Evolutionary conservation across 139 green algal genomes (phyloP).

Genomic region (Chlorella sp.): DNA sequence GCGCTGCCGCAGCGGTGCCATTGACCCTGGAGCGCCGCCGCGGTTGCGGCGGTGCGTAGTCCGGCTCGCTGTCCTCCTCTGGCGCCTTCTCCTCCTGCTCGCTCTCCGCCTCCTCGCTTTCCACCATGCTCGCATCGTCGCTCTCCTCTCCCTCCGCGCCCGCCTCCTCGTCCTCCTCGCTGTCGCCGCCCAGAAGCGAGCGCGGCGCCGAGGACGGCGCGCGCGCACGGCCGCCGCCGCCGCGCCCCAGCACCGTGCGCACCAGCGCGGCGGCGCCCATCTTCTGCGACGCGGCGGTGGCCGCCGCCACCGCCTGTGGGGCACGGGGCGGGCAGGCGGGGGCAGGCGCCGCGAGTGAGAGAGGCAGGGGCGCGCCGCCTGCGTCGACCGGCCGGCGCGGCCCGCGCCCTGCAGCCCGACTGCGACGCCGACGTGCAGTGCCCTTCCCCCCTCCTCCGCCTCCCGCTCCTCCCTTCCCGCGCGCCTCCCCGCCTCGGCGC

Average conservation of each 20-base stretch:
- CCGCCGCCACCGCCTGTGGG: too few species aligned
- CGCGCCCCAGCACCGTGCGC: not conserved
- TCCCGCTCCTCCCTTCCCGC: too few species aligned
- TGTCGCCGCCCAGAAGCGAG: not conserved
- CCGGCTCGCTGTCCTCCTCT: too few species aligned
- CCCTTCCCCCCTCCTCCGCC: too few species aligned
- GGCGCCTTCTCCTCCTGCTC: not conserved
- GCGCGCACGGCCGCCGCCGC: not conserved
- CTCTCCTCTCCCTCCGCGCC: not conserved
- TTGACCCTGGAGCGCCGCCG: not conserved
- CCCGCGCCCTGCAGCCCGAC: slow-evolving; percentile 11
- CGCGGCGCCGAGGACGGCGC: not conserved
- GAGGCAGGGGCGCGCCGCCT: not conserved
- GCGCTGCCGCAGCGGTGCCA: not conserved
- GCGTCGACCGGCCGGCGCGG: too few species aligned
- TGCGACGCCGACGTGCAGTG: too few species aligned
- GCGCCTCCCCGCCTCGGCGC: too few species aligned
- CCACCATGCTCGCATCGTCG: not conserved
- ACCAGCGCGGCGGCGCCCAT: not conserved
- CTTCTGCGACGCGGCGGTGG: slow-evolving; percentile 3
- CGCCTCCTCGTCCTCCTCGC: not conserved
- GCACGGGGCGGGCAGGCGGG: too few species aligned
- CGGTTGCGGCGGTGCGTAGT: not conserved
- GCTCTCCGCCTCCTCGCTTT: not conserved
- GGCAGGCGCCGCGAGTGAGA: too few species aligned